Evolutionary conservation across 2,329 filamentous ascomycete species (phyloP), one percentile per base, ranked within the genome.

Genomic region (Aspergillus sp.): DNA sequence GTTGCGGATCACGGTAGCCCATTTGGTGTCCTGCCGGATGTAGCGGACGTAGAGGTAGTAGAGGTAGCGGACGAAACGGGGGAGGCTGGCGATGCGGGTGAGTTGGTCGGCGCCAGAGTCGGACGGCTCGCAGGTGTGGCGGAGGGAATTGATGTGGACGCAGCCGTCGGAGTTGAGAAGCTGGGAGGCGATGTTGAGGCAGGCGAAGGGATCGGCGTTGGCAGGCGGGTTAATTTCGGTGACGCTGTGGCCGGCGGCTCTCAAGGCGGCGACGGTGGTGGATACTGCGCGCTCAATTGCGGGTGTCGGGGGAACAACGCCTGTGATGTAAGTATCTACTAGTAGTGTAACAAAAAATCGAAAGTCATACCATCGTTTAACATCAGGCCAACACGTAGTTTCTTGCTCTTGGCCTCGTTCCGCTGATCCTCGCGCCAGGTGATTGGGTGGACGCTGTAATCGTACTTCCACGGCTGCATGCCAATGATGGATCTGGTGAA

Each of bases 11-110:
- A 95, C 61, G 0, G 77, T 80, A 0, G 86, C 86, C 82, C 86
- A 93, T 30, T 88, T 61, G 1, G 66, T 57, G 54, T 95, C 86
- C 8, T 77, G 64, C 33, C 78, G 75, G 40, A 95, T 66, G 55
- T 94, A 93, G 49, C 80, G 81, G n/a, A 91, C 80, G 72, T 82
- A 95, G 4, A 86, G 73, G 55, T 86, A 91, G 64, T 93, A 85
- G n/a, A 91, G 50, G 56, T 82, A 93, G 55, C 86, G 85, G 45
- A 93, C 52, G 4, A 81, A 75, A 5, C 77, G 66, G 10, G 85
- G 81, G 10, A 93, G 71, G 26, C 67, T 68, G 66, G 86, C 85
- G 52, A 88, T 78, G 46, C 71, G 75, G 33, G 74, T 69, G 67
- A 95, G 78, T 55, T 88, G 80, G 15, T 69, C 69, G 2, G 83